phyloP scores from a whole-genome alignment of 2,329 filamentous ascomycete species.

The Fusarium sp. region DNA sequence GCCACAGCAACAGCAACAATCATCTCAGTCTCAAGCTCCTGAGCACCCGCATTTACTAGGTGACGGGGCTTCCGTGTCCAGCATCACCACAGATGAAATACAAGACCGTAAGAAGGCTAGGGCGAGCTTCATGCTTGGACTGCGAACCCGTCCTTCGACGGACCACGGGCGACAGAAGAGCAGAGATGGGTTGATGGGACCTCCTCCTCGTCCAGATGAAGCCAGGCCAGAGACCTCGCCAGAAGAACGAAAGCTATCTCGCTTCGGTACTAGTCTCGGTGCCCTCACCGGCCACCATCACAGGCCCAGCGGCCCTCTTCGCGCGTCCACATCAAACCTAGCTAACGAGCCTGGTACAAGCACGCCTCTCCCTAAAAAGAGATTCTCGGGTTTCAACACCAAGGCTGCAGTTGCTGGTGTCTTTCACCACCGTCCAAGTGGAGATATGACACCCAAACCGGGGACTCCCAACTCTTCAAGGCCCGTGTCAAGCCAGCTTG shows the following conservation, averaged over 20 bases:
- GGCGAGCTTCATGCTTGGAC: conserved; percentile 54
- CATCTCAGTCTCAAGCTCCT: conserved; percentile 3
- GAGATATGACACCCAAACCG: conserved; percentile 29
- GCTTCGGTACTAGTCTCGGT: conserved; percentile 50
- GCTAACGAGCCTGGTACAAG: conserved; percentile 32
- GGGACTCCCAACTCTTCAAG: conserved; percentile 33
- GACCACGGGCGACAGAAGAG: conserved; percentile 30
- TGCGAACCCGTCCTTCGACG: conserved; percentile 25
- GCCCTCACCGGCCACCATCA: conserved; percentile 30
- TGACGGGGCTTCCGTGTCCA: conserved; percentile 59
- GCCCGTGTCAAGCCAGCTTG: conserved; percentile 32
- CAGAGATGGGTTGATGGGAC: conserved; percentile 30
- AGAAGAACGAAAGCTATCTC: conserved; percentile 55
- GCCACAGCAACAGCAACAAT: conserved; percentile 6
- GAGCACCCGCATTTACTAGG: not conserved
- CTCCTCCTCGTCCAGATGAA: conserved; percentile 31
- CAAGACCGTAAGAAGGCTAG: conserved; percentile 53
- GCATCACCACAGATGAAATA: conserved; percentile 55
- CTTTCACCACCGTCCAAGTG: conserved; percentile 44
- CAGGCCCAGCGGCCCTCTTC: conserved; percentile 29
- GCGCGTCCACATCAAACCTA: conserved; percentile 41
- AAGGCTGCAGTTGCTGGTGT: conserved; percentile 47
- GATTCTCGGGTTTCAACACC: conserved; percentile 57
- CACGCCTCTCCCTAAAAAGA: conserved; percentile 53
- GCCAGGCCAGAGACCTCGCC: conserved; percentile 36